Evolutionary conservation across 169 alveolate species (phyloP).

Genomic region (Hammondia hammondi): DNA sequence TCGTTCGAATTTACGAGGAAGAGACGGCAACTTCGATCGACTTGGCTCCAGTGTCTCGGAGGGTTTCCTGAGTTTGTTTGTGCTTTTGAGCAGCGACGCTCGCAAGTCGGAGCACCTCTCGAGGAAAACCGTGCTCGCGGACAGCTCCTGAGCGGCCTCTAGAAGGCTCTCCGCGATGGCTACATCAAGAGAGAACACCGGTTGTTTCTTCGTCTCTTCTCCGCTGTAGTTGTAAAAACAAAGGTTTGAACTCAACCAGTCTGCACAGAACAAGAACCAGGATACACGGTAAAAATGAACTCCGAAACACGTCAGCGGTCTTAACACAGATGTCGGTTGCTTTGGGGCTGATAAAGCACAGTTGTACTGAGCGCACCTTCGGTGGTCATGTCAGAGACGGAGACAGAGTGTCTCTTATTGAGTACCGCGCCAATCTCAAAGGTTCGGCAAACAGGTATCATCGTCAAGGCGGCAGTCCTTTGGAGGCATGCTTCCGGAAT

Average conservation of each 20-base stretch:
- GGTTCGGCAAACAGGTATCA: neutral
- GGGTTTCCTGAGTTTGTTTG: neutral
- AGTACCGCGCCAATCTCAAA: neutral
- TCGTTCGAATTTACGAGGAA: slow-evolving; percentile 34
- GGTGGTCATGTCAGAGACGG: neutral
- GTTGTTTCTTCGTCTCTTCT: neutral
- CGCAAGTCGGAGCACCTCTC: neutral
- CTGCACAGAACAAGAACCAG: neutral
- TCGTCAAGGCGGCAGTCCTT: neutral
- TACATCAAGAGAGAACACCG: neutral
- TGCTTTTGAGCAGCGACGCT: neutral
- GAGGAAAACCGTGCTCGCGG: neutral
- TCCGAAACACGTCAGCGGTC: no score
- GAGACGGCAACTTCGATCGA: neutral
- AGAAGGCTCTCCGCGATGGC: slow-evolving; percentile 11
- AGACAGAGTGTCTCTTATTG: neutral
- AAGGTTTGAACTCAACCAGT: neutral
- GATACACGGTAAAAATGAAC: no score
- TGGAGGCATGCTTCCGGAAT: neutral
- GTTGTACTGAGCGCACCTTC: neutral
- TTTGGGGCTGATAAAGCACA: no score
- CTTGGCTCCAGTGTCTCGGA: neutral
- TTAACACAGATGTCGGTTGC: no score
- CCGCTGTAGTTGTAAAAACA: neutral
- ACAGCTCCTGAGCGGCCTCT: neutral